Evolutionary conservation across 768 basidiomycete genomes (phyloP), one percentile per base, ranked within the genome.

Genomic region (Mycena galopus): DNA sequence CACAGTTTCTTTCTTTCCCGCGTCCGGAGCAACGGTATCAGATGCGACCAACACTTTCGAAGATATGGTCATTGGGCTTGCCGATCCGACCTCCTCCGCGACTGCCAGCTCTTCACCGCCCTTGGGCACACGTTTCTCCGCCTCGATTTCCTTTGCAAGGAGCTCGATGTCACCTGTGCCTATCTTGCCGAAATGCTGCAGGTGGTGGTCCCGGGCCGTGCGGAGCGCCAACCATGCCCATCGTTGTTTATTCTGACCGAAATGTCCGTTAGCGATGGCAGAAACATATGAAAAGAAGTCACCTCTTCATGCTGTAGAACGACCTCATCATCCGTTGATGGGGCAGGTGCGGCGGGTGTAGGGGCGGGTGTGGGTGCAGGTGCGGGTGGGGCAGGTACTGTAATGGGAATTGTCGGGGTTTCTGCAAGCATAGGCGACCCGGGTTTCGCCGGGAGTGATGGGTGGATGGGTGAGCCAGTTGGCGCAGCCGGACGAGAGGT

Each of bases 191-290:
- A 96, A 96, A 75, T 94, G 90, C 72, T 91, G 89, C 47, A 95
- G 79, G 79, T 95, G 84, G 69, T 88, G 87, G 74, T 94, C 91
- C 42, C 94, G 92, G 65, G 93, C 90, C 50, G 89, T 88, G 23
- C 95, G 92, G 69, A 96, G 86, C 10, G 92, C 93, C 21, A 95
- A 86, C 95, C 95, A 96, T 7, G 93, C 84, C 86, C 91, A 90
- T 4, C 93, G 89, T 72, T 91, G 88, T 76, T 94, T 94, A 81
- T 90, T 91, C 95, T 95, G 51, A 1, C 65, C 33, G 9, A 19
- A 32, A 9, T 32, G 30, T 44, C 7, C 21, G 47, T 11, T 56
- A 35, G 19, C 27, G 21, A 57, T 9, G 21, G n/a, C 65, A 19
- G 9, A 33, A 35, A 59, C 44, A 62, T 25, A 56, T 66, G 47